Conservation (phyloP, 2,329 filamentous ascomycete species). For the Hyphodiscus sp. region DNA sequence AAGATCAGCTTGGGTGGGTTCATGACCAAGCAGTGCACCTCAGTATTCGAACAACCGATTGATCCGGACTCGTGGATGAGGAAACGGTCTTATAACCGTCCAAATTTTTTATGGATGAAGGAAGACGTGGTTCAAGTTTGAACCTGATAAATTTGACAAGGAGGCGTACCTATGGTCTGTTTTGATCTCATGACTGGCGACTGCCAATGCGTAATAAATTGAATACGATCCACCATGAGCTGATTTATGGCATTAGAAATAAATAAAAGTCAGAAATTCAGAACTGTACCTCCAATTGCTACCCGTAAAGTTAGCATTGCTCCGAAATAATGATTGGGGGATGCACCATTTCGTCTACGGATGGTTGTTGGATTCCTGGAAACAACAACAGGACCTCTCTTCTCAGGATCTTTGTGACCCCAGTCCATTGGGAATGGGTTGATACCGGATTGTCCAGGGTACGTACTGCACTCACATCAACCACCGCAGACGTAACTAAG, state of each 20-base stretch:
- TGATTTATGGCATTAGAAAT: constrained; percentile 37
- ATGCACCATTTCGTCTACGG: constrained; percentile 69
- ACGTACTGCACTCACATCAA: constrained; percentile 50
- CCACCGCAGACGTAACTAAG: background rate
- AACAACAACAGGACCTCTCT: constrained; percentile 83
- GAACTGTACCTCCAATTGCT: constrained; percentile 51
- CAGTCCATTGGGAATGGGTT: constrained; percentile 84
- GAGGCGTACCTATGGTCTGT: constrained; percentile 60
- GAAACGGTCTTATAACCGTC: too few relatives aligned
- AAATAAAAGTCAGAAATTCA: background rate
- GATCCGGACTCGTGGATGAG: too few relatives aligned
- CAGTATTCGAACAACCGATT: background rate
- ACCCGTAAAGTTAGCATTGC: constrained; percentile 19
- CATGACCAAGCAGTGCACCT: background rate
- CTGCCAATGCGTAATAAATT: constrained; percentile 88
- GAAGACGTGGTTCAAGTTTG: background rate
- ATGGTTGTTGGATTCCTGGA: constrained; percentile 71
- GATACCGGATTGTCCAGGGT: constrained; percentile 90
- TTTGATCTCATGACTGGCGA: constrained; percentile 84
- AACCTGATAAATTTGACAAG: background rate
- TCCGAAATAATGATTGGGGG: background rate
- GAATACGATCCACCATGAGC: constrained; percentile 88
- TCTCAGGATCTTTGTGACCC: constrained; percentile 69
- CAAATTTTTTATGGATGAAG: background rate
- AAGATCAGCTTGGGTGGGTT: background rate